A percentile compares a stretch with the other conserved stretches of the same genome.
These are phyloP conservation scores for Magnolia officinalis DNA, from an alignment of 164 flowering plant species.

Conservation along the genomic window DNA sequence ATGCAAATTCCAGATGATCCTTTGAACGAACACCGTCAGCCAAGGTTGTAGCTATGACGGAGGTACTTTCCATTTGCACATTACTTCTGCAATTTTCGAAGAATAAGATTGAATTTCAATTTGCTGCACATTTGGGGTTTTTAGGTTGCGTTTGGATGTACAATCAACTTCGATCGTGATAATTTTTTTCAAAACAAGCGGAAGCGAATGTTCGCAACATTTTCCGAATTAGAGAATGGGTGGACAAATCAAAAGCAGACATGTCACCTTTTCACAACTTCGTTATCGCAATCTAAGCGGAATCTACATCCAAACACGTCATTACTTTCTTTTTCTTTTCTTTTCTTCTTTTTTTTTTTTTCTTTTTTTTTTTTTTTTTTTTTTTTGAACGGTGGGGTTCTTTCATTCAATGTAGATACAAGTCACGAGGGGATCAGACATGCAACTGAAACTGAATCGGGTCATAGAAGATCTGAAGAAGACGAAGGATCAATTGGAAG, in stretches of 20 bases:
- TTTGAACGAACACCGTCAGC: slow-evolving; percentile 1
- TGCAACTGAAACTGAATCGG: slow-evolving; percentile 36
- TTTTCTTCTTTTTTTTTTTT: too few species aligned
- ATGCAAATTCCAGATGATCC: too few species aligned
- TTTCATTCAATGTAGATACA: slow-evolving; percentile 11
- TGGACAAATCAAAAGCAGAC: too few species aligned
- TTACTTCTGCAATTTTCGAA: background rate
- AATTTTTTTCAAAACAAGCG: background rate
- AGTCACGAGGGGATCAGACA: slow-evolving; percentile 14
- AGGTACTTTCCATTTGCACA: slow-evolving; percentile 4
- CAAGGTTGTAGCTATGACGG: slow-evolving; percentile 8
- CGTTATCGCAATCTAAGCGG: background rate
- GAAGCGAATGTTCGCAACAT: background rate
- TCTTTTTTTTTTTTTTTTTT: too few species aligned
- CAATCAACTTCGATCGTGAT: background rate
- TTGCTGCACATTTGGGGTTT: too few species aligned
- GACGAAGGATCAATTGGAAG: slow-evolving; percentile 27
- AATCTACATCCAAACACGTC: background rate
- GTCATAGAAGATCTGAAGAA: slow-evolving; percentile 33
- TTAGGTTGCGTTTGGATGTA: background rate
- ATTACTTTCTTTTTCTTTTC: background rate
- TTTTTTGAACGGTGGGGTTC: background rate
- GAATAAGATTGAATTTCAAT: too few species aligned
- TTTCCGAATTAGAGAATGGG: too few species aligned
- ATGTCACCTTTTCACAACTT: too few species aligned